phyloP scores from a whole-genome alignment of 495 filamentous ascomycete genomes.

The Hypoxylon fragiforme region DNA sequence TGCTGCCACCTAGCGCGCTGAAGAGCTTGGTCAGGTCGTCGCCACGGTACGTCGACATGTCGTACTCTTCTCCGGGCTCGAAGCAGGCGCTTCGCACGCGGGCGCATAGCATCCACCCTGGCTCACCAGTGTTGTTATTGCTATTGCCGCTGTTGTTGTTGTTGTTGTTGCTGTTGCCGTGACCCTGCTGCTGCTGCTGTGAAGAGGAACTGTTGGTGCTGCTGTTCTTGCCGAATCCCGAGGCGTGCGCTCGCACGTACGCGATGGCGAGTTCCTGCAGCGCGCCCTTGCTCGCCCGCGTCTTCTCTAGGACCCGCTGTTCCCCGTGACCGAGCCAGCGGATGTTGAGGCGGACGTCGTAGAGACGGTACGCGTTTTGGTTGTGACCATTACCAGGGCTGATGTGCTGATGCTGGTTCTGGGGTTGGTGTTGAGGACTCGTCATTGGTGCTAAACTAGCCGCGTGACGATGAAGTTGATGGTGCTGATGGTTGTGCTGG shows the following conservation, averaged over 20 bases:
- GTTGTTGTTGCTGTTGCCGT: too few relatives aligned
- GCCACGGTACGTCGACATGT: constrained; percentile 35
- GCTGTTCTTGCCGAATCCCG: constrained; percentile 6
- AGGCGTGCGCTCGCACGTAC: constrained; percentile 29
- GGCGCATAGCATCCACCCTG: constrained; percentile 23
- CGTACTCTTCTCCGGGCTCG: constrained; percentile 34
- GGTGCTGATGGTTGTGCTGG: background rate
- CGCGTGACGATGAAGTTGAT: background rate
- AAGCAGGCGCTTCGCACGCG: constrained; percentile 26
- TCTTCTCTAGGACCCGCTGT: constrained; percentile 32
- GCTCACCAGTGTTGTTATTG: background rate
- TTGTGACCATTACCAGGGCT: too few relatives aligned
- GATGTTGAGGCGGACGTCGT: constrained; percentile 39
- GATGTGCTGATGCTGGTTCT: too few relatives aligned
- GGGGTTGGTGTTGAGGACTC: too few relatives aligned
- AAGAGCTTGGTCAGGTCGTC: constrained; percentile 38
- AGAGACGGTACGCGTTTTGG: background rate
- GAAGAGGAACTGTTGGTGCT: background rate
- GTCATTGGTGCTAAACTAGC: too few relatives aligned
- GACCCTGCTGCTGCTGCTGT: background rate
- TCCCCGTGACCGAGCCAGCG: constrained; percentile 37
- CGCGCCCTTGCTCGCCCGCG: constrained; percentile 22
- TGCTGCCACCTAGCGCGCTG: constrained; percentile 6
- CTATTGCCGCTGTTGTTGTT: background rate
- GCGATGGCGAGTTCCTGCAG: constrained; percentile 35